phyloP scores from a whole-genome alignment of 306 rosid species.

The Carpinus viminea region DNA sequence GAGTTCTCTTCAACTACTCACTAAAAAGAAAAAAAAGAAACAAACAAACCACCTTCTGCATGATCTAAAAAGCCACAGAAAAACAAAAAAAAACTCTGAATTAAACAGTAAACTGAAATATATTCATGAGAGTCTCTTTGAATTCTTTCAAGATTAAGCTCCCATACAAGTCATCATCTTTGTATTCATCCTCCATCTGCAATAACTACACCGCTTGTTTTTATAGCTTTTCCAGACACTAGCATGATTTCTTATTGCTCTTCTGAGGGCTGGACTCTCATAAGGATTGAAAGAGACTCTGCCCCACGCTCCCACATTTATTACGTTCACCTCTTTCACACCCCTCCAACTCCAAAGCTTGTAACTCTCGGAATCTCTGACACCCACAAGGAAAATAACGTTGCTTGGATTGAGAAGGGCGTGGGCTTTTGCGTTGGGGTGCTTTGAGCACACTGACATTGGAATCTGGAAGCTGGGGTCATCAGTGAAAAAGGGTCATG shows the following conservation, averaged over 20 bases:
- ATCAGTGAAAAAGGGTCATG: conserved; percentile 8
- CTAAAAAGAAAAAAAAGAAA: neutral
- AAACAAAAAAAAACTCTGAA: conserved; percentile 7
- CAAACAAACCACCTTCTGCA: conserved; percentile 21
- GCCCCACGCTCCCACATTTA: conserved; percentile 57
- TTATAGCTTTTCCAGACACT: neutral
- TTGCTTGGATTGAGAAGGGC: neutral
- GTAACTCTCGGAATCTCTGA: conserved; percentile 29
- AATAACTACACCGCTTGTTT: neutral
- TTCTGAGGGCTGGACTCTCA: conserved; percentile 26
- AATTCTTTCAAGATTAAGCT: conserved; percentile 33
- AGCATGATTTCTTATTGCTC: conserved; percentile 19
- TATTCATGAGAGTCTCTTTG: conserved; percentile 31
- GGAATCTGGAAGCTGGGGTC: neutral
- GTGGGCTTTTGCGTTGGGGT: neutral
- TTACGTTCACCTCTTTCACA: conserved; percentile 49
- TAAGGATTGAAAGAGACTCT: neutral
- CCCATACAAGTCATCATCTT: conserved; percentile 15
- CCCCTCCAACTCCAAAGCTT: conserved; percentile 38
- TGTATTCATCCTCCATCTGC: conserved; percentile 14
- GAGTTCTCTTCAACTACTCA: conserved; percentile 24
- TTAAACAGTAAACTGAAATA: conserved; percentile 25
- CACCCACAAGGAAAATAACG: conserved; percentile 14
- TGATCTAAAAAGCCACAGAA: conserved; percentile 22
- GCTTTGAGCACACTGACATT: too few relatives aligned